Evolutionary conservation across 164 flowering plant species (phyloP).

Genomic region (Vitis rupestris): DNA sequence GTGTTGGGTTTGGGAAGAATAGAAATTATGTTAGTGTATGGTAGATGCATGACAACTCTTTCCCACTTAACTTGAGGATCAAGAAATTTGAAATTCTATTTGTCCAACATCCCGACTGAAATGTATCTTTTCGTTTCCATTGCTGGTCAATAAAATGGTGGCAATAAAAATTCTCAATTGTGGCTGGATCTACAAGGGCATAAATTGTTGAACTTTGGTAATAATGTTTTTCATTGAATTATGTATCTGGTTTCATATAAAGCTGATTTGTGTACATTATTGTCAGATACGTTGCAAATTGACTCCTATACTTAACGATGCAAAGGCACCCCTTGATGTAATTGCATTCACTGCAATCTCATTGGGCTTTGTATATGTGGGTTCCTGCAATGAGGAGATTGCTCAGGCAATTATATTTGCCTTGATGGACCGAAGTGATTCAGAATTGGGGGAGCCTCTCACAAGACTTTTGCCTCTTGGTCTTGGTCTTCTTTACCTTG

Average conservation of each 20-base stretch:
- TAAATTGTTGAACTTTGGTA: too few species aligned
- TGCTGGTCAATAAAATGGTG: too few species aligned
- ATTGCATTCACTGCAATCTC: slow-evolving; percentile 90
- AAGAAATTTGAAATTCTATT: too few species aligned
- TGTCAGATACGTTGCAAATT: slow-evolving; percentile 59
- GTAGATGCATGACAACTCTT: too few species aligned
- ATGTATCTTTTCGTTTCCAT: too few species aligned
- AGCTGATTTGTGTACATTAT: slow-evolving; percentile 12
- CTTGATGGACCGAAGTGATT: slow-evolving; percentile 85
- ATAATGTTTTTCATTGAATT: not conserved
- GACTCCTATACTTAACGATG: slow-evolving; percentile 68
- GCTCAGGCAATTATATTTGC: slow-evolving; percentile 93
- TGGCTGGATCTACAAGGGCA: too few species aligned
- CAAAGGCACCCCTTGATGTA: slow-evolving; percentile 82
- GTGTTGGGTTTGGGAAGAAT: too few species aligned
- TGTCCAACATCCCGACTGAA: too few species aligned
- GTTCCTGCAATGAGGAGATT: slow-evolving; percentile 95
- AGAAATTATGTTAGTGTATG: not conserved
- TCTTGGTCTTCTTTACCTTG: slow-evolving; percentile 93
- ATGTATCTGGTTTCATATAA: not conserved
- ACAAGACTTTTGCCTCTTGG: slow-evolving; percentile 80
- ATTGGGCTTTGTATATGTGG: slow-evolving; percentile 86
- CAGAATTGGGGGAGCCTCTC: slow-evolving; percentile 84
- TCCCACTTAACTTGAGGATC: too few species aligned
- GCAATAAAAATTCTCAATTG: too few species aligned